Percentiles rank a stretch among this genome's conserved stretches.
Conservation (phyloP, 1,284 basidiomycete genomes). For the Heterobasidion parviporum region DNA sequence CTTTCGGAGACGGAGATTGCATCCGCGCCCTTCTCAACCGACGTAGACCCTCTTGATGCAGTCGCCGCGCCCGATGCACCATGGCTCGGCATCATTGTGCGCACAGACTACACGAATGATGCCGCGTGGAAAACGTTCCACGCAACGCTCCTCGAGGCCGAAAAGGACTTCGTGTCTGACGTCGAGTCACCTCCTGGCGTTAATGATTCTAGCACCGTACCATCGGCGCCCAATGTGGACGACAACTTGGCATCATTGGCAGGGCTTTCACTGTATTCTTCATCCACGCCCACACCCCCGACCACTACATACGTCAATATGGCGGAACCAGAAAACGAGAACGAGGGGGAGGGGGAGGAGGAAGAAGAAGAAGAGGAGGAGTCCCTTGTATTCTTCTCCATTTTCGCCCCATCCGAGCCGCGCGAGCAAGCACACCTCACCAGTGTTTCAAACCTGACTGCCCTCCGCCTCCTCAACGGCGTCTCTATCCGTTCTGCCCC, state of each 20-base stretch:
- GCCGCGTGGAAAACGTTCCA: slow-evolving; percentile 52
- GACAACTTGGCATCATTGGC: slow-evolving; percentile 2
- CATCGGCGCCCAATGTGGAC: slow-evolving; percentile 10
- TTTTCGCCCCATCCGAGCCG: slow-evolving; percentile 37
- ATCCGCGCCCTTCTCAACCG: neutral
- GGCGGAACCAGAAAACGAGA: slow-evolving; percentile 16
- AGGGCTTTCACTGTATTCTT: neutral
- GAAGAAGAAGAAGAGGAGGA: slow-evolving; percentile 17
- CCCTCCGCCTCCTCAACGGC: slow-evolving; percentile 64
- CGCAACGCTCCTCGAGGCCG: slow-evolving; percentile 37
- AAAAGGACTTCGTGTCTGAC: slow-evolving; percentile 33
- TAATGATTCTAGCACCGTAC: slow-evolving; percentile 12
- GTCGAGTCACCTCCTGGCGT: slow-evolving; percentile 6
- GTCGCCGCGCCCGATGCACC: slow-evolving; percentile 24
- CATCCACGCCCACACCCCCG: slow-evolving; percentile 5
- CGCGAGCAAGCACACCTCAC: slow-evolving; percentile 33
- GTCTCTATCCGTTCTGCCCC: slow-evolving; percentile 51
- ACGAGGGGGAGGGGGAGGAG: slow-evolving; percentile 21
- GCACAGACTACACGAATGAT: slow-evolving; percentile 62
- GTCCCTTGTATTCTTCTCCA: slow-evolving; percentile 32
- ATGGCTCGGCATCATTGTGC: slow-evolving; percentile 48
- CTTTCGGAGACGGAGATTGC: neutral
- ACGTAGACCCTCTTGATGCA: slow-evolving; percentile 8
- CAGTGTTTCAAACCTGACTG: slow-evolving; percentile 52
- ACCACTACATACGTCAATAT: slow-evolving; percentile 18